Base-by-base conservation (phyloP, 2,329 filamentous ascomycete species). In the Westerdykella ornata region DNA sequence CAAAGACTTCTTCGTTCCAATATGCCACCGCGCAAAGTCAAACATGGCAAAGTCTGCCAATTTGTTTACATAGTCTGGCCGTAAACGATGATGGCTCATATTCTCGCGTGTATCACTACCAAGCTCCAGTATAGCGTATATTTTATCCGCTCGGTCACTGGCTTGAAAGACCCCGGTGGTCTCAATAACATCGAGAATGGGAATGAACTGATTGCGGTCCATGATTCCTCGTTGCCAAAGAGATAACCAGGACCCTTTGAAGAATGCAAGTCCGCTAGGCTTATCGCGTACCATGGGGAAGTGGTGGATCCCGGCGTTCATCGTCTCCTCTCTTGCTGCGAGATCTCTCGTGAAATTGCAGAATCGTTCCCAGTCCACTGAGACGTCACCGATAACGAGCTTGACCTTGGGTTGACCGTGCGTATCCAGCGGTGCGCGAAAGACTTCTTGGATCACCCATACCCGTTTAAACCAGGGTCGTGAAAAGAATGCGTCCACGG, bases 381-480 rank as follows among this genome's bases (percentile, higher is more conserved):
- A 14, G 9, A 7, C 8, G 30, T 33, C 30, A 8, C 30, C 30
- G n/a, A 33, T 13, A 17, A 13, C 13, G 12, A 33, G 3, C 8
- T 8, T 15, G 14, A 17, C 30, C 12, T 33, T 33, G 3, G n/a
- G n/a, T n/a, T 14, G n/a, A 5, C n/a, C 30, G 8, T 15, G 8
- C n/a, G 7, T 33, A 2, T 14, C 30, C 13, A 15, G 13, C 12
- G 30, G 30, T 4, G 45, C 41, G 3, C 49, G 15, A 15, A 35
- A 44, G 3, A 40, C 30, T 19, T 52, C 49, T 37, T 52, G 49
- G 11, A 49, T 18, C 17, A 46, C 39, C 49, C 47, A 52, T 3
- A 43, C 43, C 20, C 49, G 49, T 5, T 38, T 34, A 41, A 52
- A 52, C 41, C 44, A 52, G 3, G 36, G 31, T 4, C 34, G 44